These are phyloP conservation scores for Oligophagozyma castellii DNA, from an alignment of 1,139 yeast genomes.

Conservation along the genomic window DNA sequence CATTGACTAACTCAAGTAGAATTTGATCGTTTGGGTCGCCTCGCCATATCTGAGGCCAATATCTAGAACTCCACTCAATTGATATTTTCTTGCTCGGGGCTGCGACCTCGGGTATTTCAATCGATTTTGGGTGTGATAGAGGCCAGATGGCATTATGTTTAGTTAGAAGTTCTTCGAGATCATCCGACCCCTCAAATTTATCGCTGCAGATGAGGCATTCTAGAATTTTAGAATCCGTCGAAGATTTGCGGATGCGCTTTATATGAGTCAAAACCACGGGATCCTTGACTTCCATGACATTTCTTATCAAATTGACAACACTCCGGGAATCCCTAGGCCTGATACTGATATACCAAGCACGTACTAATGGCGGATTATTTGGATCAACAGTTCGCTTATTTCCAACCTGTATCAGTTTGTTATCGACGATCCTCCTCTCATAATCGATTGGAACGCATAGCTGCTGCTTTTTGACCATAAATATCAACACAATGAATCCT, in stretches of 20 bases:
- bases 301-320: conserved; percentile 24
- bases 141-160: background rate
- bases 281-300: conserved; percentile 21
- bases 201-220: conserved; percentile 26
- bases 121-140: background rate
- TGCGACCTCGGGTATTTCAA: conserved; percentile 35
- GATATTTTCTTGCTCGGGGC: conserved; percentile 57
- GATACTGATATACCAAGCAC: conserved; percentile 45
- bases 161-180: conserved; percentile 8
- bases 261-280: conserved; percentile 30
- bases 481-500: too few relatives aligned
- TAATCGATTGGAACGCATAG: conserved; percentile 33
- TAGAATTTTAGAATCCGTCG: conserved; percentile 11
- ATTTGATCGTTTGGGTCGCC: conserved; percentile 80
- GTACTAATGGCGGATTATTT: conserved; percentile 16
- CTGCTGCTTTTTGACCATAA: conserved; percentile 26
- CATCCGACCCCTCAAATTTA: conserved; percentile 8
- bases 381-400: conserved; percentile 13
- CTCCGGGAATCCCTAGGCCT: conserved; percentile 31
- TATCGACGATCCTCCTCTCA: conserved; percentile 34
- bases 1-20: conserved; percentile 32
- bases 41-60: conserved; percentile 91
- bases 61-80: conserved; percentile 44
- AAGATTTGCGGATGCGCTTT: conserved; percentile 28
- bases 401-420: conserved; percentile 34